Evolutionary conservation across 305 asterid genomes (phyloP).

Genomic region (Stenogyne calaminthoides): DNA sequence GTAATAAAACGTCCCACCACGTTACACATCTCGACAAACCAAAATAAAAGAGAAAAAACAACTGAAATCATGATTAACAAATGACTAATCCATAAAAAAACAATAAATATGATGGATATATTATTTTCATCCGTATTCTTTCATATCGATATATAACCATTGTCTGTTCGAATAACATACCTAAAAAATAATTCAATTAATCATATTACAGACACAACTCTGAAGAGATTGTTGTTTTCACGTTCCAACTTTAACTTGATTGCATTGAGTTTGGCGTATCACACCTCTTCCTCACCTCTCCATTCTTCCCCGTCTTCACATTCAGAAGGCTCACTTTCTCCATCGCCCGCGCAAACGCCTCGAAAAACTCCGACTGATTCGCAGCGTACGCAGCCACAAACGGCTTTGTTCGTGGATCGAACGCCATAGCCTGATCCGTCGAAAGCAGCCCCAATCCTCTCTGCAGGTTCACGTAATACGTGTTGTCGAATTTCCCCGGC

Average conservation of each 20-base stretch:
- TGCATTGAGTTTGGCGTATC: constrained; percentile 48
- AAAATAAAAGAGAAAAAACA: neutral
- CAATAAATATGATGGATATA: constrained; percentile 12
- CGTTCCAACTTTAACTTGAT: constrained; percentile 1
- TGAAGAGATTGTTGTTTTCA: no score
- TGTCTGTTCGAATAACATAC: neutral
- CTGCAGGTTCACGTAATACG: constrained; percentile 53
- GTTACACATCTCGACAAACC: constrained; percentile 28
- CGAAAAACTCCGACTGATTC: constrained; percentile 59
- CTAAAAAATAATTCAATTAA: neutral
- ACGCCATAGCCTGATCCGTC: constrained; percentile 60
- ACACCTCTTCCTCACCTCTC: constrained; percentile 85
- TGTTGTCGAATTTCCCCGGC: constrained; percentile 84
- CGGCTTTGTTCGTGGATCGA: constrained; percentile 68
- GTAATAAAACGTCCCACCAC: constrained; percentile 27
- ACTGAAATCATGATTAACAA: neutral
- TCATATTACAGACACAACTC: neutral
- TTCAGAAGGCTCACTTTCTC: constrained; percentile 54
- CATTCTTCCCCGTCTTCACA: constrained; percentile 57
- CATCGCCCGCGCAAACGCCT: constrained; percentile 57
- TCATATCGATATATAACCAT: neutral
- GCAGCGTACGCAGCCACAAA: constrained; percentile 66
- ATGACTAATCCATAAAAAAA: neutral
- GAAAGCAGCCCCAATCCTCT: constrained; percentile 63
- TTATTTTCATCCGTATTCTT: neutral